Evolutionary conservation across 129 eudicot genomes (phyloP), one percentile per base, ranked within the genome.

Genomic region (Arctium minus): DNA sequence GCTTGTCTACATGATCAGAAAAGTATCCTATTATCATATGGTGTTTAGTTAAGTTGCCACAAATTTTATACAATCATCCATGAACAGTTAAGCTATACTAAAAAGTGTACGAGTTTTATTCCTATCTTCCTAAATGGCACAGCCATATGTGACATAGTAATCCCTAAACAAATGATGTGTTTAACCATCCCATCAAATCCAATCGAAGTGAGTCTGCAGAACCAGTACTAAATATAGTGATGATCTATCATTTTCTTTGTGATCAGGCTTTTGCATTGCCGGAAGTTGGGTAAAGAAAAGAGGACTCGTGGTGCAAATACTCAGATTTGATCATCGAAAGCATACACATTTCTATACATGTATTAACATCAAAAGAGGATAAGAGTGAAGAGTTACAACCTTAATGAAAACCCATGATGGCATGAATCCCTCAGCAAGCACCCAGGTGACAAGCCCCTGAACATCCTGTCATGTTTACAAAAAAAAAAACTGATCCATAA

Each of bases 381-480:
- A 78, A 42, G 40, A 17, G 15, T 40, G 13, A 76, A 8, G 8
- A 79, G 65, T 32, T 60, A 44, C 37, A 88, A 93, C 99, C 88
- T 93, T 95, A 80, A 96, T 90, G 86, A 96, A 96, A 86, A 92
- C 87, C 99, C 98, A 96, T 31, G 99, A 88, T 2, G 98, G 99
- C 99, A 96, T 93, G 83, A 86, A 88, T 29, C 99, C 98, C 22
- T 96, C 97, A 65, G 89, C 98, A 83, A 96, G 96, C 80, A 96
- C 99, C 99, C 99, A 96, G 12, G 89, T 96, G 36, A 92, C 88
- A 79, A 96, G 99, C 76, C 98, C 99, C 80, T 96, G 99, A 73
- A 96, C 84, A 75, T 96, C 99, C 99, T 96, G 92, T 75, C 76
- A 68, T 53, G 36, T 39, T 35, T 64, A 70, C 76, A 73, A 22